Conservation (phyloP, 2,329 filamentous ascomycete genomes). For the Fonsecaea pugnacius region DNA sequence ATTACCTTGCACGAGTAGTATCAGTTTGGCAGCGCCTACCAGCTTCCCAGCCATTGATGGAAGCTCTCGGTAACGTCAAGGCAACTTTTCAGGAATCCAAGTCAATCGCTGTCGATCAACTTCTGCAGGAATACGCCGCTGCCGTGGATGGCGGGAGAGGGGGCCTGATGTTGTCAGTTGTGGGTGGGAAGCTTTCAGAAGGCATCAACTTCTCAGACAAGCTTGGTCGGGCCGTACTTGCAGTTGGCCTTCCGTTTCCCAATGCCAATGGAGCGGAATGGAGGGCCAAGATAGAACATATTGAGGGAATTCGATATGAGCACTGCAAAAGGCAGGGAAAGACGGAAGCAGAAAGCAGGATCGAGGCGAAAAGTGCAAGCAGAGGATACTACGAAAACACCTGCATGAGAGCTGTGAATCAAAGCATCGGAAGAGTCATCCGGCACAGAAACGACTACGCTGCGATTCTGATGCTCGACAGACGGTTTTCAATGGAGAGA, state of each 20-base stretch:
- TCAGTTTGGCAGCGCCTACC: conserved; percentile 61
- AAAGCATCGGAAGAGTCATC: conserved; percentile 92
- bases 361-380: conserved; percentile 56
- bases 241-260: conserved; percentile 91
- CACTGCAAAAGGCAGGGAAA: conserved; percentile 30
- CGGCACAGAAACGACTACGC: conserved; percentile 88
- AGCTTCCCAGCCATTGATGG: conserved; percentile 19
- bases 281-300: conserved; percentile 87
- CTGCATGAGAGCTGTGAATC: conserved; percentile 96
- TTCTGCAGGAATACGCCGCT: conserved; percentile 73
- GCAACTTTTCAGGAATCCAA: conserved; percentile 62
- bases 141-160: conserved; percentile 68
- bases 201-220: conserved; percentile 97
- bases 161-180: conserved; percentile 83
- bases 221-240: conserved; percentile 83
- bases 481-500: conserved; percentile 72
- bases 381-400: conserved; percentile 90
- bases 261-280: conserved; percentile 89
- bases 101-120: conserved; percentile 62
- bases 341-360: conserved; percentile 31
- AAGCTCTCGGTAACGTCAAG: conserved; percentile 56
- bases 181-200: conserved; percentile 93
- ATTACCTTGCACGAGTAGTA: conserved; percentile 79
- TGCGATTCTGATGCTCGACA: conserved; percentile 82
- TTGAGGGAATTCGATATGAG: conserved; percentile 58